Evolutionary conservation across 2,329 filamentous ascomycete genomes (phyloP), one percentile per base, ranked within the genome.

Genomic region (Fusarium oxysporum): DNA sequence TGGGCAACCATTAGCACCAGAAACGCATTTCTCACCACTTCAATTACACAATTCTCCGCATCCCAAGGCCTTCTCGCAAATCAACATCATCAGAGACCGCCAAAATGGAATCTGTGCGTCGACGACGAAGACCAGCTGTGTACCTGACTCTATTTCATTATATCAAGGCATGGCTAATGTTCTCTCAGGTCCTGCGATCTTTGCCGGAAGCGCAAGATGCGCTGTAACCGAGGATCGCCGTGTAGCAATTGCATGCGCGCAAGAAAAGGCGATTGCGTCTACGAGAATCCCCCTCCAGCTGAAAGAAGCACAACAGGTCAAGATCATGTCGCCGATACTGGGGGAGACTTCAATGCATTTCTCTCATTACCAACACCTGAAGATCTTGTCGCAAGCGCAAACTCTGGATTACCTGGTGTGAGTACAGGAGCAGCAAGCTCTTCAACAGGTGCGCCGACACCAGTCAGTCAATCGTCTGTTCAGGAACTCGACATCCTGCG

Each of bases 161-260:
- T 7, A 2, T 2, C 1, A 3, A 14, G 6, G 1, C 10, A 17
- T 12, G 13, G 3, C 50, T 54, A 17, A 54, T 54, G 23, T 21
- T 16, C 3, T 6, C 23, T 10, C 40, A 83, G 84, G 10, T 82
- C 84, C 2, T 86, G 84, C 63, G 77, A 80, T 13, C 78, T 83
- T 10, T 86, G 84, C 63, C 78, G 84, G 14, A 79, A 78, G n/a
- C 82, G 84, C 55, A 86, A 86, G 68, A 81, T 85, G 21, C 78
- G 81, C n/a, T 86, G 84, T 61, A 81, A 86, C 61, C 79, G 82
- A 37, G 78, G 81, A 30, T 72, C 71, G 7, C 84, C 84, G 0
- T 86, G 84, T 65, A 79, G 77, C 64, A 85, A 85, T 64, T 86
- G 84, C 56, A 62, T 81, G 8, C 79, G 80, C 12, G 82, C 83